phyloP scores from a whole-genome alignment of 495 filamentous ascomycete species.

The Cetradonia linearis region DNA sequence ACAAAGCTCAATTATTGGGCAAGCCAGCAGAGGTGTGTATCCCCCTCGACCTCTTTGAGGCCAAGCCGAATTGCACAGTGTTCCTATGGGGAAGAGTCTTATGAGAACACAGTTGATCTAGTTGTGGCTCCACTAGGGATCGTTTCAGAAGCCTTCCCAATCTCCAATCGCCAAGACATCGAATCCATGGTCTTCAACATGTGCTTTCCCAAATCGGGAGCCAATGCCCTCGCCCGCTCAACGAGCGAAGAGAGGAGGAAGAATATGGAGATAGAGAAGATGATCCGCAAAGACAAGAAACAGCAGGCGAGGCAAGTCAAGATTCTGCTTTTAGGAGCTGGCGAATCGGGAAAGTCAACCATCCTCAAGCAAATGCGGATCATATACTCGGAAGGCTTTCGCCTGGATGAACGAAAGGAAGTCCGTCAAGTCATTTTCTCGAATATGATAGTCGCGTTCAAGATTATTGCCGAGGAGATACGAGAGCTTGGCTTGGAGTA shows the following conservation, averaged over 20 bases:
- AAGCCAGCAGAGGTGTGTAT: neutral
- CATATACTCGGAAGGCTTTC: slow-evolving; percentile 90
- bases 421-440: slow-evolving; percentile 91
- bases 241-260: slow-evolving; percentile 24
- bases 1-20: neutral
- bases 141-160: neutral
- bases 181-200: slow-evolving; percentile 27
- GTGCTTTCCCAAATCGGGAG: slow-evolving; percentile 26
- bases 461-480: slow-evolving; percentile 89
- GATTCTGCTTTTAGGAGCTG: slow-evolving; percentile 77
- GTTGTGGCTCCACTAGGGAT: neutral
- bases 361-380: slow-evolving; percentile 99
- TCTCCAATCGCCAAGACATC: neutral
- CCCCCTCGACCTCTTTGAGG: neutral
- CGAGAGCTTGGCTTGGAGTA: slow-evolving; percentile 69
- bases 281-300: slow-evolving; percentile 74
- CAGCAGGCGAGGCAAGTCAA: slow-evolving; percentile 70
- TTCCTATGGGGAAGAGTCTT: too few species aligned
- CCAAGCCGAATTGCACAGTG: neutral
- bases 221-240: slow-evolving; percentile 23
- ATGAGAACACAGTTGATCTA: neutral
- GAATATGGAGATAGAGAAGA: slow-evolving; percentile 63
- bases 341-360: slow-evolving; percentile 96
- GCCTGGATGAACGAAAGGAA: slow-evolving; percentile 80
- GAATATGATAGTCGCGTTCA: slow-evolving; percentile 82